Evolutionary conservation across 2,329 filamentous ascomycete species (phyloP), one percentile per base, ranked within the genome.

Genomic region (Fusarium humuli): DNA sequence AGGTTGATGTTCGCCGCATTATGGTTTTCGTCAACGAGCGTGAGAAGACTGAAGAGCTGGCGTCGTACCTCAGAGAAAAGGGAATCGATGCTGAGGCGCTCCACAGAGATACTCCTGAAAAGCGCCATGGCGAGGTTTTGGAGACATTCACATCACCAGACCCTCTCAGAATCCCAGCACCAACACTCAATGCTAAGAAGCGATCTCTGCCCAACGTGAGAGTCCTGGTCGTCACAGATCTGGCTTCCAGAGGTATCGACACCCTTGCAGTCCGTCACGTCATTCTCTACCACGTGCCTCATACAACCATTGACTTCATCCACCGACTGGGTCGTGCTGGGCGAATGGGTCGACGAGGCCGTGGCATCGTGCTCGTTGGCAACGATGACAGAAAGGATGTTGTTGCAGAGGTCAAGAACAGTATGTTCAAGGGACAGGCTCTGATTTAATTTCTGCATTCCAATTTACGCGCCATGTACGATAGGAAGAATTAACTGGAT

Each of bases 1-100:
- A 85, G 50, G 82, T 90, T 7, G 90, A 92, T 62, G 86, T 93
- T 25, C 96, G 96, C 79, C 92, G 93, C 67, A 92, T 99, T 75
- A 89, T 98, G 61, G 94, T 98, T 5, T 98, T 98, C 76, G 95
- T 98, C 78, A 98, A 98, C 79, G 94, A 98, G 84, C 92, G 96
- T 37, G 94, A 97, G 77, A 94, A 93, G 77, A 93, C 95, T 0
- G 87, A 92, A 61, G 89, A 94, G 76, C 86, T 99, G 1, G 91
- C 94, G 14, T 82, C 90, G 2, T 99, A 92, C 78, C 88, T 99
- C 1, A 83, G 84, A 14, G 88, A 88, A 53, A 98, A 98, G 83
- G 94, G 94, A 58, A 94, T 99, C 74, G 92, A 97, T 72, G 94
- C 95, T 8, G 84, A 92, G 16, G 92, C 94, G 0, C 86, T 99